Conservation (phyloP, 2,329 filamentous ascomycete genomes). For the Exutisphaerella laricina region DNA sequence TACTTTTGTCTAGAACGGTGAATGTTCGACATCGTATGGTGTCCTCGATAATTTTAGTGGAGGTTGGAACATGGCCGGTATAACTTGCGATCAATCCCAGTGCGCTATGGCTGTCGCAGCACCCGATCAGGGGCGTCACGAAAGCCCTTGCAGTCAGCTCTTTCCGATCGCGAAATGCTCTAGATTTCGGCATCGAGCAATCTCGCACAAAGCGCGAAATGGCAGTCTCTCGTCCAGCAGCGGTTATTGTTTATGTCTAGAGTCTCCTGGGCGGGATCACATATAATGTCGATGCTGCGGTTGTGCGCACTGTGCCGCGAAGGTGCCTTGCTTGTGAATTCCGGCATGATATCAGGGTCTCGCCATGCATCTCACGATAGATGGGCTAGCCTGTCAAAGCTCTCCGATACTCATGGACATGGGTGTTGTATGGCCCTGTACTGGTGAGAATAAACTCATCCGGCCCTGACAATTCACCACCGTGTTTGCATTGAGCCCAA, state of each 20-base stretch:
- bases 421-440: neutral
- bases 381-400: conserved; percentile 2
- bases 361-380: conserved; percentile 4
- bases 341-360: conserved; percentile 8
- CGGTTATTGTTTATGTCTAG: neutral
- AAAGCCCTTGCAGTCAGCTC: no score
- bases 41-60: no score
- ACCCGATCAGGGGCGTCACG: no score
- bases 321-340: neutral
- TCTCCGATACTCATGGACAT: neutral
- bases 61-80: no score
- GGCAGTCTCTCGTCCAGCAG: neutral
- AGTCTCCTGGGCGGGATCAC: neutral
- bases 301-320: conserved; percentile 1
- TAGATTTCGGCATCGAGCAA: neutral
- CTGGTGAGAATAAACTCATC: neutral
- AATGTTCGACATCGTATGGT: no score
- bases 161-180: no score
- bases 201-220: neutral
- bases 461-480: neutral
- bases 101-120: no score
- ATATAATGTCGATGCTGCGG: neutral
- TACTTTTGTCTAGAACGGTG: no score
- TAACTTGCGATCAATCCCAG: no score
- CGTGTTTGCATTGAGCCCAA: neutral